A percentile compares a stretch with the other conserved stretches of the same genome.
These are phyloP conservation scores for Austroboletus niveus DNA, from an alignment of 1,284 basidiomycete species.

Conservation along the genomic window DNA sequence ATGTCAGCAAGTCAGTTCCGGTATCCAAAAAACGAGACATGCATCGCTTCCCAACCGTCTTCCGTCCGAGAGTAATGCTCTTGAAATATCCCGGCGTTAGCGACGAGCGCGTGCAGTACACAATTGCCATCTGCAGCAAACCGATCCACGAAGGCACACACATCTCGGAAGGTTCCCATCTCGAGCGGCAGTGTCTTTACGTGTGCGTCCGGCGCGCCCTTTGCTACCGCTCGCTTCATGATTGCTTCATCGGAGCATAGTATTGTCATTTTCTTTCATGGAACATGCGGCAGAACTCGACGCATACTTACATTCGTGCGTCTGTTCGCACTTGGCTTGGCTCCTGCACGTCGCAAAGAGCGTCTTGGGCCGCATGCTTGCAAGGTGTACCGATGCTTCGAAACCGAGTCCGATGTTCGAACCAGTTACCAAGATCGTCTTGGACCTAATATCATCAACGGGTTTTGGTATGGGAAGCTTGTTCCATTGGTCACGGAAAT, in stretches of 20 bases:
- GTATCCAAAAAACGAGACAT: neutral
- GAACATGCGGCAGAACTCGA: neutral
- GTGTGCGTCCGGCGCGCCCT: neutral
- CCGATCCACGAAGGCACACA: conserved; percentile 21
- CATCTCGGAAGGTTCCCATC: conserved; percentile 20
- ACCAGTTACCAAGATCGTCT: conserved; percentile 30
- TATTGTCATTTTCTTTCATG: too few relatives aligned
- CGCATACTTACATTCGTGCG: conserved; percentile 20
- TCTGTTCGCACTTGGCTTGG: conserved; percentile 21
- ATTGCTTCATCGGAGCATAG: conserved; percentile 9
- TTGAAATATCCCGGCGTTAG: conserved; percentile 20
- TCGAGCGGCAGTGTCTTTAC: conserved; percentile 21
- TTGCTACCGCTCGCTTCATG: conserved; percentile 3
- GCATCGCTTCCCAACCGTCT: conserved; percentile 30
- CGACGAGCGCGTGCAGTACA: conserved; percentile 19
- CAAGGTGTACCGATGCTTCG: conserved; percentile 29
- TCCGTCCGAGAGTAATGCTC: conserved; percentile 10
- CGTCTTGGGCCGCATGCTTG: conserved; percentile 22
- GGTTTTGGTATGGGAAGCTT: conserved; percentile 10
- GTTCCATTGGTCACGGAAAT: conserved; percentile 16
- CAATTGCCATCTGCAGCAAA: conserved; percentile 15
- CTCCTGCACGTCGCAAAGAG: conserved; percentile 27
- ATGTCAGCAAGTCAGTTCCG: too few relatives aligned
- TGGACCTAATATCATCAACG: conserved; percentile 18
- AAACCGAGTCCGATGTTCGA: conserved; percentile 33